These are phyloP conservation scores for Viola pubescens DNA, from an alignment of 441 rosid genomes.

Conservation along the genomic window DNA sequence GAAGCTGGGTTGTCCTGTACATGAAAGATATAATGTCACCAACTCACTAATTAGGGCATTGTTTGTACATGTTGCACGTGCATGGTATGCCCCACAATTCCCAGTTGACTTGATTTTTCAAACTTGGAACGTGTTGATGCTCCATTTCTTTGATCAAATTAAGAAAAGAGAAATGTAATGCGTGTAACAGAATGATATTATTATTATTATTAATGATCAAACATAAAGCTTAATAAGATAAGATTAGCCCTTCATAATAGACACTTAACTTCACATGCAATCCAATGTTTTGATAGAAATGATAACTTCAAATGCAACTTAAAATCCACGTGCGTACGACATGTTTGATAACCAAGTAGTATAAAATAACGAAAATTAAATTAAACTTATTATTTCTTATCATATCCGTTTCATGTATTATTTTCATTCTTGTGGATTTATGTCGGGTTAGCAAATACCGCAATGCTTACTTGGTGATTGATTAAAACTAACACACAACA, in stretches of 20 bases:
- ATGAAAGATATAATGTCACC: neutral
- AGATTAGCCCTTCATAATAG: slow-evolving; percentile 5
- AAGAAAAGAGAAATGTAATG: no score
- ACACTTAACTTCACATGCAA: slow-evolving; percentile 12
- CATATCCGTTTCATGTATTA: neutral
- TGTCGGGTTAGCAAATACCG: no score
- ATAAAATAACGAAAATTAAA: no score
- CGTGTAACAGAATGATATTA: neutral
- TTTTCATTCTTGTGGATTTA: neutral
- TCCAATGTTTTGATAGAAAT: slow-evolving; percentile 12
- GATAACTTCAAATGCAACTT: no score
- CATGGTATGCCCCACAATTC: slow-evolving; percentile 18
- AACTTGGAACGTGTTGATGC: slow-evolving; percentile 10
- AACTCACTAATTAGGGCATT: slow-evolving; percentile 17
- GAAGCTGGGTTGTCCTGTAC: slow-evolving; percentile 10
- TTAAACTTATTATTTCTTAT: neutral
- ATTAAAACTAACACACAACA: neutral
- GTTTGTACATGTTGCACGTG: slow-evolving; percentile 36
- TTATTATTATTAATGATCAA: slow-evolving; percentile 9
- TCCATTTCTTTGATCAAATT: no score
- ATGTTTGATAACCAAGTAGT: no score
- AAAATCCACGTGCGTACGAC: no score
- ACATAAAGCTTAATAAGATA: slow-evolving; percentile 8
- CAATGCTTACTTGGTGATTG: slow-evolving; percentile 1
- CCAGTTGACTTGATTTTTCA: slow-evolving; percentile 26